These are phyloP conservation scores for Dacryopinax primogenitus DNA, from an alignment of 768 basidiomycete species.

Conservation along the genomic window DNA sequence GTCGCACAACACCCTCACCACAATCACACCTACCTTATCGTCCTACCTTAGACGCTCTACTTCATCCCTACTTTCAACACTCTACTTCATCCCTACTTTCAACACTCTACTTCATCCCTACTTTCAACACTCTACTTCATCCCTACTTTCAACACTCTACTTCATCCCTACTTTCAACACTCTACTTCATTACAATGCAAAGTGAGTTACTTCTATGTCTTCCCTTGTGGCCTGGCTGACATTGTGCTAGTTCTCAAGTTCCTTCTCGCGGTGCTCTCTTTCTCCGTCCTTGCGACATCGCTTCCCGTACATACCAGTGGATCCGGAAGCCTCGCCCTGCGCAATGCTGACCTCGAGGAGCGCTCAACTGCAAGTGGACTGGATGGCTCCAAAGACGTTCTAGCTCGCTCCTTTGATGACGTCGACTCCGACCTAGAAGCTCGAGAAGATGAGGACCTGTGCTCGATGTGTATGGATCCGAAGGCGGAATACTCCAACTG, in stretches of 20 bases:
- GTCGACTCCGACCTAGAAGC: neutral
- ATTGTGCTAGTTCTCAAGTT: neutral
- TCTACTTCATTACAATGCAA: too few species aligned
- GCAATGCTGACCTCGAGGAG: neutral
- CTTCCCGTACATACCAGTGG: neutral
- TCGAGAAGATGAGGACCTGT: neutral
- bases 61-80: too few species aligned
- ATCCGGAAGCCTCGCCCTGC: neutral
- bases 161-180: too few species aligned
- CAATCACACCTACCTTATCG: too few species aligned
- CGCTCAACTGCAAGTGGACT: neutral
- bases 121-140: too few species aligned
- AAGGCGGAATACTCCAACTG: neutral
- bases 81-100: too few species aligned
- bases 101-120: too few species aligned
- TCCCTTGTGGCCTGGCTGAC: too few species aligned
- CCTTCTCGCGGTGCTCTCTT: neutral
- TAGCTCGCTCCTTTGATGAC: neutral
- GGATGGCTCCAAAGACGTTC: neutral
- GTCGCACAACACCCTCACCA: too few species aligned
- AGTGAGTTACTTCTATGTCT: too few species aligned
- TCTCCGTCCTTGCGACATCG: neutral
- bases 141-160: too few species aligned
- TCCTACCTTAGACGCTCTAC: too few species aligned
- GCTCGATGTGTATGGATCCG: neutral